Evolutionary conservation across 345 rosid species (phyloP).

Genomic region (Camelina neglecta): DNA sequence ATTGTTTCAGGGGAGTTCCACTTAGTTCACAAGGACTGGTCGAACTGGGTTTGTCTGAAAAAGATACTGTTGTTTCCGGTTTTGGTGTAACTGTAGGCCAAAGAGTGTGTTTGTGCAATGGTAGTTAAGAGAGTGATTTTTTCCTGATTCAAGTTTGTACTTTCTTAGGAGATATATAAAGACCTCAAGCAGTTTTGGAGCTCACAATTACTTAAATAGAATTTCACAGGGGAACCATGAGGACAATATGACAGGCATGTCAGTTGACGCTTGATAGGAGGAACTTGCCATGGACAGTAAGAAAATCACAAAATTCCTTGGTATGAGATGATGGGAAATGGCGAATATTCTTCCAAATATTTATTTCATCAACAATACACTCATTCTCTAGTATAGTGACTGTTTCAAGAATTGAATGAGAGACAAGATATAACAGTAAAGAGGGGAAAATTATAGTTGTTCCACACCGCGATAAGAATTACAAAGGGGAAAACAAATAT

Average conservation of each 20-base stretch:
- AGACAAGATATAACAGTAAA: background rate
- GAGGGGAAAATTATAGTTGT: background rate
- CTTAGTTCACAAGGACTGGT: background rate
- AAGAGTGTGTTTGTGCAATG: conserved; percentile 5
- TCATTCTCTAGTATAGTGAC: conserved; percentile 18
- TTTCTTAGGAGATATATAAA: conserved; percentile 14
- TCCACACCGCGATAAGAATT: conserved; percentile 13
- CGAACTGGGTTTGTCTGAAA: background rate
- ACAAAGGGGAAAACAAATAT: conserved; percentile 27
- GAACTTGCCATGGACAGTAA: background rate
- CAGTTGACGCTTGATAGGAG: background rate
- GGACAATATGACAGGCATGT: background rate
- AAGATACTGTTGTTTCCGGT: conserved; percentile 7
- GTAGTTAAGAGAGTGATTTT: conserved; percentile 15
- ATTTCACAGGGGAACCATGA: background rate
- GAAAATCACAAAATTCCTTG: background rate
- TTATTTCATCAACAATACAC: conserved; percentile 24
- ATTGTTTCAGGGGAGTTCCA: conserved; percentile 25
- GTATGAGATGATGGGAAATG: background rate
- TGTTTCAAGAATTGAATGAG: conserved; percentile 13
- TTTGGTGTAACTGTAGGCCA: conserved; percentile 31
- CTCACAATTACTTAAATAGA: conserved; percentile 19
- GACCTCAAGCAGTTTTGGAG: conserved; percentile 31
- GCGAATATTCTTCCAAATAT: conserved; percentile 24
- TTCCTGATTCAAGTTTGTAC: conserved; percentile 14